Conservation (phyloP, 73 alveolate species). For the Effrenium voratum region DNA sequence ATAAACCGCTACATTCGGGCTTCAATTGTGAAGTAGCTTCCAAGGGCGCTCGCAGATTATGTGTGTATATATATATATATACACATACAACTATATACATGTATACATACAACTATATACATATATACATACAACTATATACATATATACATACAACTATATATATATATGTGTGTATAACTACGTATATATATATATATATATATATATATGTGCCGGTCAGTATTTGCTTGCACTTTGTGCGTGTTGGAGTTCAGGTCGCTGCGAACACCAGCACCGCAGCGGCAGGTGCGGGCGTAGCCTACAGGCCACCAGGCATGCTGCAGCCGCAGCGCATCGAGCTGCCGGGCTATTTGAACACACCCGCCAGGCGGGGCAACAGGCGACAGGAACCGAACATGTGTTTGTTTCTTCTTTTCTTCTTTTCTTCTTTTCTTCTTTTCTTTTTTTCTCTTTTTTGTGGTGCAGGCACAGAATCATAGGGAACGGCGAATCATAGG, state of each 20-base stretch:
- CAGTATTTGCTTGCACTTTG: neutral
- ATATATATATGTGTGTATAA: neutral
- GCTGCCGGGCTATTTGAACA: slow-evolving; percentile 86
- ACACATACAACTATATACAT: no score
- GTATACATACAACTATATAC: no score
- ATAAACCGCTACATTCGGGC: no score
- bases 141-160: neutral
- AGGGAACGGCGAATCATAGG: no score
- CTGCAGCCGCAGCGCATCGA: slow-evolving; percentile 84
- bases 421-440: neutral
- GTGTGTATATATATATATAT: no score
- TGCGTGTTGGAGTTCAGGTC: slow-evolving; percentile 4
- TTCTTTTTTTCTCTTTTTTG: no score
- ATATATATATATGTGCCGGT: neutral
- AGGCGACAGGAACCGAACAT: no score
- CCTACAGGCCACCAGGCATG: slow-evolving; percentile 63
- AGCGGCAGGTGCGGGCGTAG: slow-evolving; percentile 72
- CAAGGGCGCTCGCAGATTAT: no score
- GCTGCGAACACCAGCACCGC: slow-evolving; percentile 87
- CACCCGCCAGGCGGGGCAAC: slow-evolving; percentile 31
- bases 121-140: no score
- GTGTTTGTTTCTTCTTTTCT: neutral
- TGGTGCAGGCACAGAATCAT: no score
- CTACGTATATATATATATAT: neutral
- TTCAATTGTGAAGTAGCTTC: no score